Conservation (phyloP, 192 early-diverging fungal genomes). For the Backusella psychrophila region DNA sequence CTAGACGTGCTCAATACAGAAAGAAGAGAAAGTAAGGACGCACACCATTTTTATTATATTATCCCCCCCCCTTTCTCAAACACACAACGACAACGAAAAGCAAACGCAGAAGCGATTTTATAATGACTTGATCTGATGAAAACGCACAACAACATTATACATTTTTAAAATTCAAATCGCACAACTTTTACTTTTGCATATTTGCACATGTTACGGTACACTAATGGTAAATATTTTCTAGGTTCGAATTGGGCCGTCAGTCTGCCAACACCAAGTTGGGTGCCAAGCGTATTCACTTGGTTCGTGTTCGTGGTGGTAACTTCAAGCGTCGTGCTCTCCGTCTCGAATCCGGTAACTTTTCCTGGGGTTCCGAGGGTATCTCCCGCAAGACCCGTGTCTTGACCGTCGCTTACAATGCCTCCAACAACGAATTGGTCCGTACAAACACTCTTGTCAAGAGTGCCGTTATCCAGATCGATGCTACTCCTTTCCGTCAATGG, state of each 20-base stretch:
- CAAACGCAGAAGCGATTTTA: background rate
- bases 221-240: background rate
- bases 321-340: slow-evolving; percentile 98
- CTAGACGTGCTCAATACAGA: slow-evolving; percentile 99
- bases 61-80: background rate
- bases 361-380: slow-evolving; percentile 94
- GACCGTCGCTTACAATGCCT: slow-evolving; percentile 97
- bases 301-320: slow-evolving; percentile 99
- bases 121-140: background rate
- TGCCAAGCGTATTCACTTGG: slow-evolving; percentile 92
- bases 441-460: slow-evolving; percentile 99
- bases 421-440: slow-evolving; percentile 99
- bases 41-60: background rate
- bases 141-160: background rate
- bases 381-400: slow-evolving; percentile 97
- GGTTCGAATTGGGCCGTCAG: slow-evolving; percentile 98
- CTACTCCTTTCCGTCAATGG: slow-evolving; percentile 99
- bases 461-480: slow-evolving; percentile 96
- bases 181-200: too few species aligned
- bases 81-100: background rate
- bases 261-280: slow-evolving; percentile 97
- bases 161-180: background rate
- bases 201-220: background rate
- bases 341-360: slow-evolving; percentile 96
- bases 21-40: slow-evolving; percentile 95